These are phyloP conservation scores for Nakaseomyces nivariensis DNA, from an alignment of 1,139 yeast genomes.

Conservation along the genomic window DNA sequence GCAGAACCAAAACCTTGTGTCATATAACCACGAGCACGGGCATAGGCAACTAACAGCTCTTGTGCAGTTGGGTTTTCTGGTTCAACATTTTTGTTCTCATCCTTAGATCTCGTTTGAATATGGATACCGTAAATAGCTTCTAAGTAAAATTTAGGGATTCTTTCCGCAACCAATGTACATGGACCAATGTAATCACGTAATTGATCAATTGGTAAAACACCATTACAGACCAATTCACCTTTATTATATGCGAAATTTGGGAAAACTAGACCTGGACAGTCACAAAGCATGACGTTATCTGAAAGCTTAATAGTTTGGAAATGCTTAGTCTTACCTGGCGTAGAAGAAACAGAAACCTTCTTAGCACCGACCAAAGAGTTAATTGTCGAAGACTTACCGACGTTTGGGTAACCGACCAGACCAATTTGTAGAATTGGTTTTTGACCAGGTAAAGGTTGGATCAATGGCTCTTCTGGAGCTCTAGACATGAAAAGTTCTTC, in stretches of 20 bases:
- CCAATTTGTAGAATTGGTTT: conserved; percentile 70
- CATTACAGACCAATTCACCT: conserved; percentile 95
- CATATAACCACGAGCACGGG: conserved; percentile 95
- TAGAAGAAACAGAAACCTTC: conserved; percentile 92
- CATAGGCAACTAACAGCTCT: conserved; percentile 84
- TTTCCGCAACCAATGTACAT: conserved; percentile 67
- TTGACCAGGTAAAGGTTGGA: conserved; percentile 48
- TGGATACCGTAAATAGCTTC: conserved; percentile 94
- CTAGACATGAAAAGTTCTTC: conserved; percentile 70
- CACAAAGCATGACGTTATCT: conserved; percentile 77
- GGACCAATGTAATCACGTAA: conserved; percentile 93
- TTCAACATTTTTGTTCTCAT: conserved; percentile 51
- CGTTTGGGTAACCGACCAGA: conserved; percentile 92
- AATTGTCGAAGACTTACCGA: conserved; percentile 93
- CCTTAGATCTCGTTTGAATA: conserved; percentile 60
- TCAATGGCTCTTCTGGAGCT: conserved; percentile 59
- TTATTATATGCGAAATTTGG: conserved; percentile 96
- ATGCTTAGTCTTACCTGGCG: conserved; percentile 99
- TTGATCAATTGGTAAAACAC: conserved; percentile 96
- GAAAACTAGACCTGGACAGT: conserved; percentile 98
- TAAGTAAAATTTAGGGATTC: conserved; percentile 79
- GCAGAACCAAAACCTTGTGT: conserved; percentile 96
- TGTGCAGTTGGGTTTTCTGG: conserved; percentile 61
- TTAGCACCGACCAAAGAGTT: conserved; percentile 93
- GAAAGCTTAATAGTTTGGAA: conserved; percentile 91